Conservation (phyloP, 352 stramenopile species). For the Phytophthora quininea region DNA sequence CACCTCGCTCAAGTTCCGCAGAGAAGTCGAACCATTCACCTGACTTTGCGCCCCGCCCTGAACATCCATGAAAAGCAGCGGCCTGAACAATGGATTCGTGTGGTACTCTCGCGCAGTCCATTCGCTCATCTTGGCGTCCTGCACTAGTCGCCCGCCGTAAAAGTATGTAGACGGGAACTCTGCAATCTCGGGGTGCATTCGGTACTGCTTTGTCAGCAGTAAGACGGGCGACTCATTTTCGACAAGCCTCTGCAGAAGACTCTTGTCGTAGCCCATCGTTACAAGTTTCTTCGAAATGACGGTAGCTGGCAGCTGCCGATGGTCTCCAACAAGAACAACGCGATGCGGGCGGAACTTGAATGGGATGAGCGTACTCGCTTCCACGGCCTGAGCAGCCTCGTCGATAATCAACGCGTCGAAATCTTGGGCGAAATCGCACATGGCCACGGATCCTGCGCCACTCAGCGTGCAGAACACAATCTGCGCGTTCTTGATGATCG, state of each 20-base stretch:
- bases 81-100: slow-evolving; percentile 47
- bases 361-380: slow-evolving; percentile 97
- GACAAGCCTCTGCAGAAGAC: slow-evolving; percentile 97
- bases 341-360: slow-evolving; percentile 90
- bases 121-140: slow-evolving; percentile 78
- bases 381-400: slow-evolving; percentile 97
- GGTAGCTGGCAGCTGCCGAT: slow-evolving; percentile 97
- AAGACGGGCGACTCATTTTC: slow-evolving; percentile 70
- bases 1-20: slow-evolving; percentile 82
- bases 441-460: slow-evolving; percentile 71
- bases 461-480: slow-evolving; percentile 89
- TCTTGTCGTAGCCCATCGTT: slow-evolving; percentile 90
- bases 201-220: slow-evolving; percentile 97
- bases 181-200: slow-evolving; percentile 97
- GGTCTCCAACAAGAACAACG: slow-evolving; percentile 92
- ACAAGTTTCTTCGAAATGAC: slow-evolving; percentile 93
- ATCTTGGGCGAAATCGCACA: slow-evolving; percentile 90
- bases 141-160: slow-evolving; percentile 94
- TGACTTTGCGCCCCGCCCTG: slow-evolving; percentile 65
- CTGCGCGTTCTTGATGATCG: slow-evolving; percentile 76
- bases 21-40: slow-evolving; percentile 71
- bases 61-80: slow-evolving; percentile 77
- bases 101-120: slow-evolving; percentile 77
- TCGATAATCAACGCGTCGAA: slow-evolving; percentile 98
- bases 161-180: slow-evolving; percentile 95